These are phyloP conservation scores for Macrocybe gigantea DNA, from an alignment of 768 basidiomycete species.

Conservation along the genomic window DNA sequence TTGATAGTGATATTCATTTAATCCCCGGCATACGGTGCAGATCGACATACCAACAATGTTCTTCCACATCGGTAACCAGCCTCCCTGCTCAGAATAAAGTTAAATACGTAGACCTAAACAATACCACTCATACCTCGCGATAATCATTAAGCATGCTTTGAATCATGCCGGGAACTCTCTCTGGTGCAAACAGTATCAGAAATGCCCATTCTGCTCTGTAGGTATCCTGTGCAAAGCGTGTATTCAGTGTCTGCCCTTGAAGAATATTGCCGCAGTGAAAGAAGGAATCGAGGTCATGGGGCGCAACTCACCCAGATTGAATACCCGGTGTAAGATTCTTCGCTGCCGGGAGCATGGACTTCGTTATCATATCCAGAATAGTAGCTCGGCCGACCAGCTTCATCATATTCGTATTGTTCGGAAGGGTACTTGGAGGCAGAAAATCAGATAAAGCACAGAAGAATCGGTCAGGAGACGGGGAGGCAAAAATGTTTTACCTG, in stretches of 20 bases:
- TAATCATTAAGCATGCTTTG: conserved; percentile 79
- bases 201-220: conserved; percentile 77
- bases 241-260: too few relatives aligned
- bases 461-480: background rate
- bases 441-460: background rate
- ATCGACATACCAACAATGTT: conserved; percentile 55
- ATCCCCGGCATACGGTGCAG: background rate
- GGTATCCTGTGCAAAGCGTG: conserved; percentile 47
- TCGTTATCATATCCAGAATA: conserved; percentile 73
- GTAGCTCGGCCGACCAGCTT: conserved; percentile 26
- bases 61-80: conserved; percentile 91
- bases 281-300: conserved; percentile 7
- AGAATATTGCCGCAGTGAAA: background rate
- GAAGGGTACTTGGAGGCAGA: conserved; percentile 56
- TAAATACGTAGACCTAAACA: conserved; percentile 6
- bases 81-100: conserved; percentile 34
- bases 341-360: conserved; percentile 41
- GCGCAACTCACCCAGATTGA: conserved; percentile 57
- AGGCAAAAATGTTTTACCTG: conserved; percentile 29
- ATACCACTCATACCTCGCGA: conserved; percentile 36
- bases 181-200: conserved; percentile 71
- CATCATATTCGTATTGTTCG: conserved; percentile 59
- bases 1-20: background rate
- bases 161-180: conserved; percentile 70
- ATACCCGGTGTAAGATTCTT: conserved; percentile 76